Evolutionary conservation across 108 stramenopile species (phyloP), one percentile per base, ranked within the genome.

Genomic region (Epipyxis sp.): DNA sequence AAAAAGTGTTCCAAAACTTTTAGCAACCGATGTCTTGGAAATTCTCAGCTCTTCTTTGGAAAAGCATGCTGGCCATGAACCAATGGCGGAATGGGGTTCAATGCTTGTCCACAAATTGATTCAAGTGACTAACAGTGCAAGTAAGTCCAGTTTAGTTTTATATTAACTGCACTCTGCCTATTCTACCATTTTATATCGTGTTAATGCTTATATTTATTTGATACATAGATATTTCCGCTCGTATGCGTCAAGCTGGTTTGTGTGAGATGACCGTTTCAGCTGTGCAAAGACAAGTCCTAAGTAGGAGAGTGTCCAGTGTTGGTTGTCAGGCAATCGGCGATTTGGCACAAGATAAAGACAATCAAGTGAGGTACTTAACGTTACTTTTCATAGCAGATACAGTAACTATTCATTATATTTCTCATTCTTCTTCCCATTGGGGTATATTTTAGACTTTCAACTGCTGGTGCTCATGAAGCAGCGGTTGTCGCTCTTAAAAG

Each of bases 61-160:
- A 6, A 65, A 65, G 30, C 61, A 65, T 65, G 27, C 34, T 65
- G 34, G 34, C 6, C 6, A 65, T 3, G 61, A 65, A 25, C 6
- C 27, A 10, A 65, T 65, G 61, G 61, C 61, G 6, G 61, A 65
- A 65, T 65, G 61, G 61, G 61, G 61, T 65, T 65, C 30, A 32
- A 16, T 16, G 34, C 34, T 65, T 29, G 61, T 65, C 30, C 13
- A 65, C 13, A 65, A 65, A 37, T 13, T 65, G 3, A 3, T 65
- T n/a, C n/a, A n/a, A n/a, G n/a, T n/a, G n/a, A n/a, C n/a, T n/a
- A n/a, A n/a, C n/a, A n/a, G n/a, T n/a, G n/a, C n/a, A n/a, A n/a
- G n/a, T n/a, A n/a, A n/a, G n/a, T n/a, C n/a, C n/a, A n/a, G n/a
- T n/a, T n/a, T n/a, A n/a, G n/a, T n/a, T n/a, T n/a, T n/a, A n/a